Evolutionary conservation across 768 basidiomycete species (phyloP), one percentile per base, ranked within the genome.

Genomic region (Boletus sp.): DNA sequence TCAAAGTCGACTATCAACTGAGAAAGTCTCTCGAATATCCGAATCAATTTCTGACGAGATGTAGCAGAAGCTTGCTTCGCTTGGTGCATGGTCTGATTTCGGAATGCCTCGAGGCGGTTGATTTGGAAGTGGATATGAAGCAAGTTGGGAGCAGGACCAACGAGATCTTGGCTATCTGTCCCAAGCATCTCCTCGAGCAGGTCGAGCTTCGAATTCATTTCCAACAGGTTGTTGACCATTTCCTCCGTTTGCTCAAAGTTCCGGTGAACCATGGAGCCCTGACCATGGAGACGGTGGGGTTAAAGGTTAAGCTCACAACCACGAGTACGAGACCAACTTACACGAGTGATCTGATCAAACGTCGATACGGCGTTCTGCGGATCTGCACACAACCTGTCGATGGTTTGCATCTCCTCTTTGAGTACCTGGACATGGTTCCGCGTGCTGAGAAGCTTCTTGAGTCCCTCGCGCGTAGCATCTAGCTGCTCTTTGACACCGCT

Each of bases 241-340:
- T 96, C 94, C 69, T 95, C 92, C 1, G 94, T 97, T 54, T 91
- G 90, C 60, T 93, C 85, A 64, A 98, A 95, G 69, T 96, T 94
- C 8, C 95, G 83, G 71, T 98, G 96, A 2, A 98, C 90, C 78
- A 90, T 85, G 6, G 96, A 98, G 3, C 97, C 94, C 94, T 98
- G 55, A 3, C 35, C n/a, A 49, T 11, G n/a, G n/a, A n/a, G n/a
- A n/a, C n/a, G n/a, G n/a, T n/a, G n/a, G 52, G 15, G 11, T 28
- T 18, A 20, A 15, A 17, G 14, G 6, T 40, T 42, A 24, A 48
- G 58, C 54, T 9, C 10, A 47, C 29, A 32, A 44, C 42, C 40
- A 57, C 24, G 24, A n/a, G 46, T 33, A 24, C 24, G 24, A 42
- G 44, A 24, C 44, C 8, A 14, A 78, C 87, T 54, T 67, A 97